These are phyloP conservation scores for Mycena olivaceomarginata DNA, from an alignment of 768 basidiomycete genomes.

Conservation along the genomic window DNA sequence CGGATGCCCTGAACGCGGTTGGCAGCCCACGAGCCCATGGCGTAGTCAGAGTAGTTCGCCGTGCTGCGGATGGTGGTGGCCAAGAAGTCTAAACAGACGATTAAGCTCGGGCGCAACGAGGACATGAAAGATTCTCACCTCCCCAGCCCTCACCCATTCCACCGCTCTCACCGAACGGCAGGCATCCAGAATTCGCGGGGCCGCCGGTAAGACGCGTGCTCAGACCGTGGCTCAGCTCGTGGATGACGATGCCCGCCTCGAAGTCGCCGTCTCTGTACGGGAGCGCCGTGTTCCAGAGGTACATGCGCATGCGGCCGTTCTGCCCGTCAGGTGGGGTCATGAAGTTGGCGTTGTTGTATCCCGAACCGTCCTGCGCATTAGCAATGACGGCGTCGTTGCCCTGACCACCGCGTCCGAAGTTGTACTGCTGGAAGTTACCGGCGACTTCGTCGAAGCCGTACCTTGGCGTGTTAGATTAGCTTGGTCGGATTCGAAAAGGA, in stretches of 20 bases:
- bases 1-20: conserved; percentile 87
- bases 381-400: conserved; percentile 95
- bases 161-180: conserved; percentile 96
- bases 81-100: conserved; percentile 75
- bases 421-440: conserved; percentile 99
- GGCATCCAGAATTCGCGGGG: conserved; percentile 92
- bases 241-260: conserved; percentile 97
- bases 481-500: neutral
- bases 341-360: conserved; percentile 95
- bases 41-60: conserved; percentile 82
- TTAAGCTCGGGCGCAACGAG: conserved; percentile 17
- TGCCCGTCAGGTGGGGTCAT: conserved; percentile 90
- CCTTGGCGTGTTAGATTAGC: conserved; percentile 58
- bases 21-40: conserved; percentile 98
- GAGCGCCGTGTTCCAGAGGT: conserved; percentile 93
- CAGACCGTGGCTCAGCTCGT: conserved; percentile 92
- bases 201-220: conserved; percentile 97
- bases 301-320: conserved; percentile 97
- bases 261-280: conserved; percentile 97
- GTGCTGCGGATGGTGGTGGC: conserved; percentile 92
- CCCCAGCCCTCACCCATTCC: conserved; percentile 99
- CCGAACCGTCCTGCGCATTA: conserved; percentile 96
- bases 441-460: conserved; percentile 94
- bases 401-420: conserved; percentile 92
- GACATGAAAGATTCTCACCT: conserved; percentile 58